Percentiles rank a stretch among this genome's conserved stretches.
Conservation (phyloP, 2,329 filamentous ascomycete genomes). For the Fonsecaea nubica region DNA sequence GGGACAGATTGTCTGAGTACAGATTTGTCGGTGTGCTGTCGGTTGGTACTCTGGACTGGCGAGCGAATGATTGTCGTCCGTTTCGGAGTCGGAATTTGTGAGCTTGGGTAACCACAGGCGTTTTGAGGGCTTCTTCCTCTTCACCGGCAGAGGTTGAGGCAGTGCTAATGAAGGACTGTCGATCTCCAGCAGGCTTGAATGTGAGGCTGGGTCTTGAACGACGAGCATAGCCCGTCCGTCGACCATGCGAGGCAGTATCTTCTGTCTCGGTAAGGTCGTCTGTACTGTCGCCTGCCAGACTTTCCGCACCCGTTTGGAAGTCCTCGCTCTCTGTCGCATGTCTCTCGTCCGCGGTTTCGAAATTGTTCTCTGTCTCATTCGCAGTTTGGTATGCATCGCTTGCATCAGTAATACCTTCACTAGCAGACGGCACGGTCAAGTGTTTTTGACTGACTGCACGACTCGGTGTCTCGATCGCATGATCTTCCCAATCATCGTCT, state of each 20-base stretch:
- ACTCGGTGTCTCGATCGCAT: constrained; percentile 59
- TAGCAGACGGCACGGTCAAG: constrained; percentile 39
- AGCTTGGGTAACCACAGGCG: constrained; percentile 67
- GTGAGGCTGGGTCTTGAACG: constrained; percentile 51
- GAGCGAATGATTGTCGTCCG: constrained; percentile 65
- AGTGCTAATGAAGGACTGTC: constrained; percentile 80
- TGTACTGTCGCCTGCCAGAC: constrained; percentile 70
- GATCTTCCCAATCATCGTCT: constrained; percentile 90
- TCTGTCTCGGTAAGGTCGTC: constrained; percentile 90
- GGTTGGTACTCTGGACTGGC: constrained; percentile 62
- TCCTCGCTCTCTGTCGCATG: constrained; percentile 85
- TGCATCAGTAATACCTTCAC: constrained; percentile 53
- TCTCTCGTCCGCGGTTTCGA: constrained; percentile 79
- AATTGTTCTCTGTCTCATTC: constrained; percentile 73
- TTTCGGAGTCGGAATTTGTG: constrained; percentile 75
- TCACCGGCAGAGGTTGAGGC: constrained; percentile 86
- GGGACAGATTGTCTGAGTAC: constrained; percentile 50
- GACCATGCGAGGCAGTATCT: constrained; percentile 50
- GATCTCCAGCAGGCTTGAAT: constrained; percentile 60
- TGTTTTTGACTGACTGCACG: constrained; percentile 38
- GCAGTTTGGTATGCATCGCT: constrained; percentile 80
- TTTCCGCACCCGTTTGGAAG: constrained; percentile 91
- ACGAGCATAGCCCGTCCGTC: constrained; percentile 44
- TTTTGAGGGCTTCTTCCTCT: constrained; percentile 69
- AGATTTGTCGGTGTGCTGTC: constrained; percentile 51